phyloP scores from a whole-genome alignment of 2,329 filamentous ascomycete genomes.

The Ascochyta lentis region DNA sequence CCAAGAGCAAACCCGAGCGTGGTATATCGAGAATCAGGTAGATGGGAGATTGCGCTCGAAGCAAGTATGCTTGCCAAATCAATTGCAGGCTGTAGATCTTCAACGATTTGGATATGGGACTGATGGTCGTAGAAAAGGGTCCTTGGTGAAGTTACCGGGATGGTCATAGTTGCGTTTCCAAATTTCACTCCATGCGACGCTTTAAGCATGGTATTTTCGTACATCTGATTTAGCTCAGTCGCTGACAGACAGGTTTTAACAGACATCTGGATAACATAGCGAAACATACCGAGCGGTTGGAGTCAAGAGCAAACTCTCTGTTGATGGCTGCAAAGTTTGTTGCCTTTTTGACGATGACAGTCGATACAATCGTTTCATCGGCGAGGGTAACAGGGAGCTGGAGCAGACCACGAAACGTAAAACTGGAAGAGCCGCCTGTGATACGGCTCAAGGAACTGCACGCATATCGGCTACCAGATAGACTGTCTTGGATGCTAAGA shows the following conservation, averaged over 20 bases:
- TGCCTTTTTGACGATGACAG: neutral
- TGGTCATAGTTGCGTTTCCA: neutral
- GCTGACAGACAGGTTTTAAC: too few relatives aligned
- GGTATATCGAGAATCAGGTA: neutral
- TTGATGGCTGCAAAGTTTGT: constrained; percentile 3
- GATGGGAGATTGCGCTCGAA: neutral
- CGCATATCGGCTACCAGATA: neutral
- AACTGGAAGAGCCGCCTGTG: neutral
- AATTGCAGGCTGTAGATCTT: neutral
- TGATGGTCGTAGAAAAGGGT: neutral
- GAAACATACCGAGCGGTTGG: neutral
- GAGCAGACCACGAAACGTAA: constrained; percentile 1
- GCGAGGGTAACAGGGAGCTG: neutral
- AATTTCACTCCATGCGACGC: neutral
- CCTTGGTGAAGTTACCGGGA: neutral
- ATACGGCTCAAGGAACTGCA: constrained; percentile 1
- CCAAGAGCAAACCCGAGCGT: neutral
- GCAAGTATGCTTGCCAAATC: neutral
- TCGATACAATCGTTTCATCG: neutral
- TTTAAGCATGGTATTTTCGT: neutral
- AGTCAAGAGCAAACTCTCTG: constrained; percentile 4
- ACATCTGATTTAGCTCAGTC: neutral
- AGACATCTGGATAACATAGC: neutral
- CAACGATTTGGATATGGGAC: neutral
- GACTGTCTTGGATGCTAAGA: neutral